These are phyloP conservation scores for Epichloe aotearoae DNA, from an alignment of 2,329 filamentous ascomycete genomes.

Conservation along the genomic window DNA sequence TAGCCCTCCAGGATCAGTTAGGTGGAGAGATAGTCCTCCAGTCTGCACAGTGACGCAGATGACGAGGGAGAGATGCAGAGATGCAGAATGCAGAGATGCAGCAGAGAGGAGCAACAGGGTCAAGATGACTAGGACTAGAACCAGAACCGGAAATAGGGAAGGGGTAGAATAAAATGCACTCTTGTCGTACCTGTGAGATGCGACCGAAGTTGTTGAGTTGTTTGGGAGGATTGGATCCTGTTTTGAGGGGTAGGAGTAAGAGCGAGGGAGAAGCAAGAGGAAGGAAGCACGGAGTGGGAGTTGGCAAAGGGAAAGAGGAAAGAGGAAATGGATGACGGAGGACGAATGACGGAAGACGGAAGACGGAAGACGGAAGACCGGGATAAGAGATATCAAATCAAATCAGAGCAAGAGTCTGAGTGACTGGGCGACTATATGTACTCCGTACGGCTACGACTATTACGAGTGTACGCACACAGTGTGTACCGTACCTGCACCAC, in stretches of 20 bases:
- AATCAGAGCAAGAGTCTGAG: neutral
- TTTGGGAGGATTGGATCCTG: neutral
- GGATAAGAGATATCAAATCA: neutral
- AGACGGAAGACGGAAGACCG: neutral
- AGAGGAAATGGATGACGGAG: conserved; percentile 6
- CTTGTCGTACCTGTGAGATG: conserved; percentile 2
- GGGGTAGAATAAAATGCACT: conserved; percentile 2
- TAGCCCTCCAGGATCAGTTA: neutral
- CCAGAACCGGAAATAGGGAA: neutral
- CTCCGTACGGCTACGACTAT: no score
- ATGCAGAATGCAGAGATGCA: conserved; percentile 4
- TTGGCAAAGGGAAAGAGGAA: neutral
- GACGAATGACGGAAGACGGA: conserved; percentile 2
- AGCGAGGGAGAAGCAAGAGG: conserved; percentile 2
- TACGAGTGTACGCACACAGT: no score
- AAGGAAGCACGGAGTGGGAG: conserved; percentile 1
- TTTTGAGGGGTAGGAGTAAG: conserved; percentile 1
- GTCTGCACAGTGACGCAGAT: neutral
- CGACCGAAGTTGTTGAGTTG: neutral
- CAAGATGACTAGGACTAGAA: conserved; percentile 2
- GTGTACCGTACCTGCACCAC: no score
- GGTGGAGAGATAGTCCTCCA: conserved; percentile 2
- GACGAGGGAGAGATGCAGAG: conserved; percentile 5
- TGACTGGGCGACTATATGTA: no score
- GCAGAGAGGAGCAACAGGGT: neutral